These are phyloP conservation scores for Grifola frondosa DNA, from an alignment of 1,284 basidiomycete genomes.

Conservation along the genomic window DNA sequence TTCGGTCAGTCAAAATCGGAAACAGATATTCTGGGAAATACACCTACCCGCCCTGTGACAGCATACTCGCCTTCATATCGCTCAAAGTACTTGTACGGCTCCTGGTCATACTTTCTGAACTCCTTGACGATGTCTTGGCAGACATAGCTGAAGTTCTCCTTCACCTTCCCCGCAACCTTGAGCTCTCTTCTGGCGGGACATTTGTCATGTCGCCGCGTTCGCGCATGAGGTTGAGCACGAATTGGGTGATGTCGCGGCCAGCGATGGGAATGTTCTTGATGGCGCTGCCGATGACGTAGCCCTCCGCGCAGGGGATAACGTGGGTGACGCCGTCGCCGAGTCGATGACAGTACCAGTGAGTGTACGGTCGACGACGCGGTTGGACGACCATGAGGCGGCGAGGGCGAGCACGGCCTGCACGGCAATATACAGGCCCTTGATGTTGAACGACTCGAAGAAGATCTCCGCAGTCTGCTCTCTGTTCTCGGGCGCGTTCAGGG, in stretches of 20 bases:
- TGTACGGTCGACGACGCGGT: conserved; percentile 89
- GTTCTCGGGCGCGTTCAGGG: conserved; percentile 98
- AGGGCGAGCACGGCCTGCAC: conserved; percentile 99
- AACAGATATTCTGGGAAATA: neutral
- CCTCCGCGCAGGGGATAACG: conserved; percentile 95
- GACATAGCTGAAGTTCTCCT: conserved; percentile 98
- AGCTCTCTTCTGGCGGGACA: conserved; percentile 97
- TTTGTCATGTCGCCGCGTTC: conserved; percentile 90
- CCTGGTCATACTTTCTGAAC: conserved; percentile 96
- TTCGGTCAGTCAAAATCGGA: neutral
- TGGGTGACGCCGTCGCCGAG: conserved; percentile 99
- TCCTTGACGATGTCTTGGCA: conserved; percentile 99
- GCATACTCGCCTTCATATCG: conserved; percentile 92
- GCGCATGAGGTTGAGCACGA: conserved; percentile 94
- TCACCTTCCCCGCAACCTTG: conserved; percentile 90
- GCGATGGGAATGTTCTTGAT: conserved; percentile 99
- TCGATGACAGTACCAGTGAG: conserved; percentile 98
- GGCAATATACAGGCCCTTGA: conserved; percentile 97
- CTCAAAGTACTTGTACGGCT: conserved; percentile 96
- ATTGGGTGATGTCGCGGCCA: conserved; percentile 95
- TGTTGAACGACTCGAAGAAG: conserved; percentile 99
- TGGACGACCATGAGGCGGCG: conserved; percentile 96
- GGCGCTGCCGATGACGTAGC: conserved; percentile 98
- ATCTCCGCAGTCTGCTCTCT: conserved; percentile 99
- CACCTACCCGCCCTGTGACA: conserved; percentile 86